Evolutionary conservation across 495 filamentous ascomycete genomes (phyloP), one percentile per base, ranked within the genome.

Genomic region (Podospora australis): DNA sequence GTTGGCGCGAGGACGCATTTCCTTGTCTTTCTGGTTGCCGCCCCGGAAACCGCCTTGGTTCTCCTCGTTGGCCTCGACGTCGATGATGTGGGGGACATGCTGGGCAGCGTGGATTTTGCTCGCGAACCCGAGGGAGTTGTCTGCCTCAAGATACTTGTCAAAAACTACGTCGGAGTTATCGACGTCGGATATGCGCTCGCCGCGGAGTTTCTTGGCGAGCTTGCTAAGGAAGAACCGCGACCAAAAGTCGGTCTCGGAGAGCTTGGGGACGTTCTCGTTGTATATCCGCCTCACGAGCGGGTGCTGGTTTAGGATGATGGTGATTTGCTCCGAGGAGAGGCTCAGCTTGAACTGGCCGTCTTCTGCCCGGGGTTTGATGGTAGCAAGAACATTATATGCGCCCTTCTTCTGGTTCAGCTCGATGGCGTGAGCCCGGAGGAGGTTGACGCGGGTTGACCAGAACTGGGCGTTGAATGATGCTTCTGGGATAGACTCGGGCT

Each of bases 41-140:
- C 80, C 74, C 50, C 70, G 77, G 58, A 66, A 70, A 30, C 77
- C 75, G 46, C 77, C 75, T 54, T 95, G 77, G 59, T 97, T 87
- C 59, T 87, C 86, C 66, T 97, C 92, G 60, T 98, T 98, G 24
- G 84, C 92, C 60, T 90, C 88, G 26, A 98, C 58, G 66, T 98
- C 85, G 45, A 97, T 88, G 49, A 90, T 88, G 58, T 89, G 81
- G 1, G 92, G 94, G 14, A 98, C 78, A 49, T 86, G 73, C 13
- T 77, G 65, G 4, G 52, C 72, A 24, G 48, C 69, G 16, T 77
- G 72, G 22, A 79, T 68, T 28, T 74, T 71, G 47, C 70, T 73
- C 2, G 68, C 62, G 44, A 70, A 65, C 13, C 65, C 68, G 13
- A 62, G 54, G 52, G 81, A 73, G 49, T 90, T 83, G 42, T 86